Conservation (phyloP, 805 yeast species). For the Myxozyma mucilagina region DNA sequence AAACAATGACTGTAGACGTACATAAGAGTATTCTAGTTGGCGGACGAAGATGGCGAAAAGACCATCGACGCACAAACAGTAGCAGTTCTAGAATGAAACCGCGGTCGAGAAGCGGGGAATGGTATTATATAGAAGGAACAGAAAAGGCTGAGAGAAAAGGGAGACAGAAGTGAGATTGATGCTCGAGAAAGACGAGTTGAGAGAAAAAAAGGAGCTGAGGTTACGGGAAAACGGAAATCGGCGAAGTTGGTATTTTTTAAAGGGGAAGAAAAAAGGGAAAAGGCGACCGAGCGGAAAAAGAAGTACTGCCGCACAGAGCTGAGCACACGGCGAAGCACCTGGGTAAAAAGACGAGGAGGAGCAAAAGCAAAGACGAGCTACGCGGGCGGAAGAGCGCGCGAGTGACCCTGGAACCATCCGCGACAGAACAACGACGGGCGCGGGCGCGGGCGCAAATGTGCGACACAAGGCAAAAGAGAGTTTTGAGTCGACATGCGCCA, state of each 20-base stretch:
- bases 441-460: neutral
- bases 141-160: too few relatives aligned
- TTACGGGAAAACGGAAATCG: neutral
- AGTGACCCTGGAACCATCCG: neutral
- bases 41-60: too few relatives aligned
- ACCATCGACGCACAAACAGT: too few relatives aligned
- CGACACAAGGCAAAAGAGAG: neutral
- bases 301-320: neutral
- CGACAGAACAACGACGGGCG: too few relatives aligned
- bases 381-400: constrained; percentile 1
- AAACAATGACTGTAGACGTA: too few relatives aligned
- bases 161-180: too few relatives aligned
- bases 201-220: neutral
- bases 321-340: neutral
- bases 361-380: neutral
- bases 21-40: too few relatives aligned
- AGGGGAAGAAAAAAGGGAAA: neutral
- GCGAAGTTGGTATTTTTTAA: neutral
- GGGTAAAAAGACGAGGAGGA: neutral
- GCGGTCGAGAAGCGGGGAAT: too few relatives aligned
- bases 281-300: neutral
- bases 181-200: neutral
- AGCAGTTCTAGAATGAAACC: too few relatives aligned
- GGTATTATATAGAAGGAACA: too few relatives aligned
- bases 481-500: neutral